Conservation (phyloP, 768 basidiomycete species). For the Mycena haematopus region DNA sequence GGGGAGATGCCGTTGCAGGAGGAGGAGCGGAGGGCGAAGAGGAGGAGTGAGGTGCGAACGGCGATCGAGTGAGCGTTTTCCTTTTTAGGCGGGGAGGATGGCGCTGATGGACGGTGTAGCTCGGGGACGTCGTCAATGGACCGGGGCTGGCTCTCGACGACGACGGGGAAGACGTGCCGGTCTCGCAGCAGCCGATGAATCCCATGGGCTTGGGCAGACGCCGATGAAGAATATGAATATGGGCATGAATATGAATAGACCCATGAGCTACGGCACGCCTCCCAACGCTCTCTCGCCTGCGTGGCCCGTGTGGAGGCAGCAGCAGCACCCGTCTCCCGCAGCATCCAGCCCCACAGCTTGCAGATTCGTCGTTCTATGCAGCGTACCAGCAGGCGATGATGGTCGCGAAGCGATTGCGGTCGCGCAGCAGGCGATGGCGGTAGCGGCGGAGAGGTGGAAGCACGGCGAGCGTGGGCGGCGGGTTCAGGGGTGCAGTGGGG, state of each 20-base stretch:
- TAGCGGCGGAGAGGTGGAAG: constrained; percentile 93
- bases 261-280: constrained; percentile 17
- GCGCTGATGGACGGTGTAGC: constrained; percentile 49
- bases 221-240: not conserved
- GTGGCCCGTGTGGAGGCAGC: constrained; percentile 11
- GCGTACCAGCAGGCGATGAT: constrained; percentile 92
- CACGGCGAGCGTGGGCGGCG: constrained; percentile 66
- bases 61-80: constrained; percentile 77
- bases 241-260: constrained; percentile 27
- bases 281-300: constrained; percentile 12
- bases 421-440: constrained; percentile 88
- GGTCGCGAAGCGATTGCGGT: constrained; percentile 85
- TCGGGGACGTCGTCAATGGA: constrained; percentile 89
- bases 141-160: constrained; percentile 66
- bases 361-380: constrained; percentile 66
- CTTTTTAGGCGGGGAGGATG: not conserved
- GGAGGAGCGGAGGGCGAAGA: constrained; percentile 68
- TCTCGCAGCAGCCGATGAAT: constrained; percentile 47
- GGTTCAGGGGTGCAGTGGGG: constrained; percentile 50
- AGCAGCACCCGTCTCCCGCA: constrained; percentile 38
- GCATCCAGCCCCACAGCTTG: constrained; percentile 46
- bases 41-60: constrained; percentile 81
- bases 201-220: constrained; percentile 43
- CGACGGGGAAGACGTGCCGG: constrained; percentile 54
- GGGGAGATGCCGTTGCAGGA: constrained; percentile 46